A percentile compares a stretch with the other conserved stretches of the same genome.
Evolutionary conservation across 169 alveolate genomes (phyloP).

Genomic region (Plasmodium vinckei): DNA sequence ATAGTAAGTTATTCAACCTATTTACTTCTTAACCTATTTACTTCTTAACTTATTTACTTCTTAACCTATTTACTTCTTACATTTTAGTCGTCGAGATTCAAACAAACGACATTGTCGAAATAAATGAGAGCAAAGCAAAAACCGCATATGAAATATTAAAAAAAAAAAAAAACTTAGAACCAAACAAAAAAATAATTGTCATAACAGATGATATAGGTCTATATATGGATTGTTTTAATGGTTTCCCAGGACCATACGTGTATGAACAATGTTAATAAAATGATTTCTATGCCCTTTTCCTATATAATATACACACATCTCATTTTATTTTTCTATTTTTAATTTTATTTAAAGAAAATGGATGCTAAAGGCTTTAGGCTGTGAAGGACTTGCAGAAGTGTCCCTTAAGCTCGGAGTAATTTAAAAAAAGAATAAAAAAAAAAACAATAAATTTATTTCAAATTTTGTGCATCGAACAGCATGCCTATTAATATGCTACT

Average conservation of each 20-base stretch:
- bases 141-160: constrained; percentile 42
- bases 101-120: constrained; percentile 43
- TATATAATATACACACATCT: neutral
- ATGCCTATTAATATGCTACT: too few relatives aligned
- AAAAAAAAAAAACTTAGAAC: neutral
- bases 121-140: constrained; percentile 38
- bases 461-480: too few relatives aligned
- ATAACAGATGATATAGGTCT: constrained; percentile 70
- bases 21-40: too few relatives aligned
- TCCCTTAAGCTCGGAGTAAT: constrained; percentile 7
- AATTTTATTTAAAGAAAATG: constrained; percentile 13
- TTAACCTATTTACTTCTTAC: too few relatives aligned
- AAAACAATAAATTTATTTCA: too few relatives aligned
- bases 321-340: neutral
- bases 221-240: constrained; percentile 19
- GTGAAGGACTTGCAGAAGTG: constrained; percentile 19
- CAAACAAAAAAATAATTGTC: neutral
- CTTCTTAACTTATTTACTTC: too few relatives aligned
- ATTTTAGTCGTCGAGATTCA: constrained; percentile 31
- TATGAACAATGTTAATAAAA: neutral
- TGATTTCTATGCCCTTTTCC: neutral
- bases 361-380: constrained; percentile 34
- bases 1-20: constrained; percentile 52
- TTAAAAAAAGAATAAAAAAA: too few relatives aligned
- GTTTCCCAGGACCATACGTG: constrained; percentile 68